Conservation (phyloP, 441 rosid species). For the Bocquillonia castaneifolia region DNA sequence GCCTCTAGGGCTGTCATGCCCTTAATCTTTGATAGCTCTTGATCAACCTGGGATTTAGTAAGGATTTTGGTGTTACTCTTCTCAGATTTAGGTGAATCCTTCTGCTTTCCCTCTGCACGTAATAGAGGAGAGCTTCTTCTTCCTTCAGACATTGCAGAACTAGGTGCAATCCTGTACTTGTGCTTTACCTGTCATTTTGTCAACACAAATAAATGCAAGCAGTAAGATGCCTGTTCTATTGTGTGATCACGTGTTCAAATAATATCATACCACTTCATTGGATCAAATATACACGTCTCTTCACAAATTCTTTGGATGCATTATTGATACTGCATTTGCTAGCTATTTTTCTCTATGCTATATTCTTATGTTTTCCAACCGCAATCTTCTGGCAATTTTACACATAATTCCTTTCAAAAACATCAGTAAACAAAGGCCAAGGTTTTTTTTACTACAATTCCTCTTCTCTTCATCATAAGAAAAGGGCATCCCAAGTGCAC, state of each 20-base stretch:
- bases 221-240: constrained; percentile 1
- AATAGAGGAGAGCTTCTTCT: constrained; percentile 37
- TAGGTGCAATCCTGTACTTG: constrained; percentile 49
- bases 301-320: background rate
- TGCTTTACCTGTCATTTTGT: constrained; percentile 65
- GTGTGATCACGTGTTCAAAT: background rate
- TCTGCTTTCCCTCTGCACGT: constrained; percentile 52
- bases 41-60: constrained; percentile 47
- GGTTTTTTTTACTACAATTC: background rate
- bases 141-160: constrained; percentile 34
- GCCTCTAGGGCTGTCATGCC: constrained; percentile 88
- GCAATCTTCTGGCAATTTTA: background rate
- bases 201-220: constrained; percentile 11
- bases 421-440: background rate
- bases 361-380: background rate
- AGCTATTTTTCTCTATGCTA: background rate
- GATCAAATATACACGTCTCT: background rate
- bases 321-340: too few relatives aligned
- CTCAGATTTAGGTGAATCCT: constrained; percentile 39
- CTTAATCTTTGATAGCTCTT: constrained; percentile 52
- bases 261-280: background rate
- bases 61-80: constrained; percentile 43
- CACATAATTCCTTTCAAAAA: background rate
- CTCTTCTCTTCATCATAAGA: background rate
- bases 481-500: background rate